Evolutionary conservation across 2,329 filamentous ascomycete genomes (phyloP).

Genomic region (Penicillium sp.): DNA sequence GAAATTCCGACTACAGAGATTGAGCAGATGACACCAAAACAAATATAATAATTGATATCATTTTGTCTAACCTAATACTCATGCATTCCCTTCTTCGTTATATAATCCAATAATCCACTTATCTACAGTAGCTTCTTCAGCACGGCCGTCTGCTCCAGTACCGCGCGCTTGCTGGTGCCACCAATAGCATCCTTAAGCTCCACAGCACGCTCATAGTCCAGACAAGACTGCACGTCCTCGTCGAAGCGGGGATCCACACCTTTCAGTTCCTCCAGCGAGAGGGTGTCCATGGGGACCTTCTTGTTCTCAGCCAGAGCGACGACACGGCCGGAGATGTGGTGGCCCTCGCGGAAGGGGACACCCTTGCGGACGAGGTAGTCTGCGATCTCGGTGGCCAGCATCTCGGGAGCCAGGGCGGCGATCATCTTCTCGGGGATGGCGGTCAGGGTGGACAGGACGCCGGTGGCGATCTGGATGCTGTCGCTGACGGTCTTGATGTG

Average conservation of each 20-base stretch:
- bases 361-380: slow-evolving; percentile 48
- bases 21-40: too few species aligned
- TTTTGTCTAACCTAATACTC: slow-evolving; percentile 22
- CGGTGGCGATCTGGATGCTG: slow-evolving; percentile 75
- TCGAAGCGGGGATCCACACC: slow-evolving; percentile 64
- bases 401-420: slow-evolving; percentile 71
- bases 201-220: slow-evolving; percentile 78
- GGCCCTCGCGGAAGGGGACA: slow-evolving; percentile 73
- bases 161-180: slow-evolving; percentile 67
- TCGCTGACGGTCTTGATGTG: slow-evolving; percentile 75
- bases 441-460: slow-evolving; percentile 68
- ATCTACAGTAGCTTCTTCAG: slow-evolving; percentile 51
- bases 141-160: slow-evolving; percentile 63
- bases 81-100: slow-evolving; percentile 11
- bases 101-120: slow-evolving; percentile 4
- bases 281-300: slow-evolving; percentile 63
- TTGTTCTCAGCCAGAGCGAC: slow-evolving; percentile 67
- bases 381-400: slow-evolving; percentile 62
- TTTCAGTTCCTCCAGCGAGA: slow-evolving; percentile 62
- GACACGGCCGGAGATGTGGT: slow-evolving; percentile 68
- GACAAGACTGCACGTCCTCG: slow-evolving; percentile 63
- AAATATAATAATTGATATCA: background rate
- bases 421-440: slow-evolving; percentile 70
- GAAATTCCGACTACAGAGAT: too few species aligned
- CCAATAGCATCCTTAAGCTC: slow-evolving; percentile 73